These are phyloP conservation scores for Narthecium ossifragum DNA, from an alignment of 106 monocot species.

Conservation along the genomic window DNA sequence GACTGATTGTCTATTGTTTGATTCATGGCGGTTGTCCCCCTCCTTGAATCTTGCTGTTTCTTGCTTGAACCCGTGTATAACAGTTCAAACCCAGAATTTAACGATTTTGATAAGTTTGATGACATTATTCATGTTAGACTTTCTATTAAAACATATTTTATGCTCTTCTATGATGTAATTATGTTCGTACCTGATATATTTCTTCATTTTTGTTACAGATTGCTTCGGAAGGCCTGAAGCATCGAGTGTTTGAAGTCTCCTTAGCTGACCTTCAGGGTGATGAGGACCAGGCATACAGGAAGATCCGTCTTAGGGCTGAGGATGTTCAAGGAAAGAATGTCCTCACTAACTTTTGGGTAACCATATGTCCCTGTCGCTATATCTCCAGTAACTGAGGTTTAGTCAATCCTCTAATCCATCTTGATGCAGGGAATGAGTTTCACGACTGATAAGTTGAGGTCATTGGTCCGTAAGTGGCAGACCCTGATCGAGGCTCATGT, in stretches of 20 bases:
- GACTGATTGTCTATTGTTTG: too few species aligned
- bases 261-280: conserved; percentile 86
- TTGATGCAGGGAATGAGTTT: conserved; percentile 72
- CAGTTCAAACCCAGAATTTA: too few species aligned
- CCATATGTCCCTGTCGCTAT: conserved; percentile 8
- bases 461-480: conserved; percentile 85
- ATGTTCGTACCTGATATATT: too few species aligned
- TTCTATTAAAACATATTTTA: too few species aligned
- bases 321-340: conserved; percentile 93
- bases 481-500: conserved; percentile 88
- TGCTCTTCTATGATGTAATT: too few species aligned
- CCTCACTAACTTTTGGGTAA: conserved; percentile 97
- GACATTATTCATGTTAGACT: too few species aligned
- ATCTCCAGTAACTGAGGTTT: background rate
- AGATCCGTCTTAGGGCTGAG: conserved; percentile 81
- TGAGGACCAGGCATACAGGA: conserved; percentile 88
- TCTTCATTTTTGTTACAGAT: conserved; percentile 29
- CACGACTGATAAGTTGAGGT: conserved; percentile 86
- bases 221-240: conserved; percentile 89
- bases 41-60: too few species aligned
- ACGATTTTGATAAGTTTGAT: too few species aligned
- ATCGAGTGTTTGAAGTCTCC: conserved; percentile 80
- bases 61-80: too few species aligned
- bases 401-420: background rate
- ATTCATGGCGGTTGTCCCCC: too few species aligned